Conservation (phyloP, 2,329 filamentous ascomycete genomes). For the Graphium sp. region DNA sequence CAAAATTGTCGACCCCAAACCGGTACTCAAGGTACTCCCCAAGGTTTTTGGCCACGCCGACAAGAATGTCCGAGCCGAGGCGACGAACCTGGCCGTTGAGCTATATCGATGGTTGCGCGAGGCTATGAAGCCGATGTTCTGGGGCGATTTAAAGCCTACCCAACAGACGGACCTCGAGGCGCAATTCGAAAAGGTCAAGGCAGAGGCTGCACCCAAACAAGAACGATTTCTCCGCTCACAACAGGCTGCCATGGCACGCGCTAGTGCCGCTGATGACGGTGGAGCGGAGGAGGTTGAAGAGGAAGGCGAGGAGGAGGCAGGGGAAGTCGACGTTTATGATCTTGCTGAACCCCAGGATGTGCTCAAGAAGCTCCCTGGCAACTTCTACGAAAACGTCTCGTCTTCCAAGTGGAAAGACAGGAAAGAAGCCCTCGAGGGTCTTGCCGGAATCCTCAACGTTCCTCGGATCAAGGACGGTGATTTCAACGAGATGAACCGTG, state of each 20-base stretch:
- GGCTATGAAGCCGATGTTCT: conserved; percentile 96
- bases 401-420: conserved; percentile 98
- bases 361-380: conserved; percentile 59
- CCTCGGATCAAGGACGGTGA: conserved; percentile 84
- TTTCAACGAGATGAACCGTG: conserved; percentile 69
- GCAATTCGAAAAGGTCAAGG: conserved; percentile 83
- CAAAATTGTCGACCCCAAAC: conserved; percentile 86
- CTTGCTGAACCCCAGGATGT: conserved; percentile 80
- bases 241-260: conserved; percentile 61
- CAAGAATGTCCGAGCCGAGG: conserved; percentile 93
- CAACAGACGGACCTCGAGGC: conserved; percentile 90
- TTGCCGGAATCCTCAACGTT: conserved; percentile 62
- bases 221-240: conserved; percentile 78
- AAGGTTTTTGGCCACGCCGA: conserved; percentile 92
- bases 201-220: conserved; percentile 75
- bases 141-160: conserved; percentile 85
- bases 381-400: conserved; percentile 67
- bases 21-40: conserved; percentile 71
- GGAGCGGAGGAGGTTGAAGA: conserved; percentile 31
- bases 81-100: conserved; percentile 80
- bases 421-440: conserved; percentile 79
- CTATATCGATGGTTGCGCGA: conserved; percentile 95
- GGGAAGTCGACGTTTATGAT: conserved; percentile 65
- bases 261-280: conserved; percentile 39
- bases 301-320: conserved; percentile 38